A percentile compares a stretch with the other conserved stretches of the same genome.
phyloP scores from a whole-genome alignment of 495 filamentous ascomycete species.

The Podospora sp. region DNA sequence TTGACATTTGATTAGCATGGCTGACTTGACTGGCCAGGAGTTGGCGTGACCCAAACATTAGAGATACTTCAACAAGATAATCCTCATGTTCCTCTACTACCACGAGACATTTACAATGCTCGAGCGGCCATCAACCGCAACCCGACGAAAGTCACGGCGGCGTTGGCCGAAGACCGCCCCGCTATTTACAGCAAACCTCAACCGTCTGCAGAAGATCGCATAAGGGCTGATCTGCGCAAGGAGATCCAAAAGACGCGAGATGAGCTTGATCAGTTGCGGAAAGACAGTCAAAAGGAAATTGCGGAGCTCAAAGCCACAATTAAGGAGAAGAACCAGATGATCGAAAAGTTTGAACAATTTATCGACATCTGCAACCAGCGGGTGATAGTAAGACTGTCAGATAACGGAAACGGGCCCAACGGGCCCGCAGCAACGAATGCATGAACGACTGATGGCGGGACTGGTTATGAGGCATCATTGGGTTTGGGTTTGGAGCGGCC shows the following conservation, averaged over 20 bases:
- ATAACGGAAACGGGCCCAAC: neutral
- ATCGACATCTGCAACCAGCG: conserved; percentile 62
- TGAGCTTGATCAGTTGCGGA: conserved; percentile 50
- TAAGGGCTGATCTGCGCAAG: conserved; percentile 54
- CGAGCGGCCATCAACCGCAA: conserved; percentile 60
- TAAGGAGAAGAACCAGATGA: conserved; percentile 55
- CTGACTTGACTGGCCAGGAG: conserved; percentile 40
- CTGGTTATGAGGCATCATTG: conserved; percentile 9
- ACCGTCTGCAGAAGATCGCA: conserved; percentile 57
- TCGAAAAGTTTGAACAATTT: conserved; percentile 61
- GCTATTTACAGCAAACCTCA: conserved; percentile 60
- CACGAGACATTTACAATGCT: conserved; percentile 61
- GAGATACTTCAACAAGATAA: conserved; percentile 59
- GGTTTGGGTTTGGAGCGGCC: neutral
- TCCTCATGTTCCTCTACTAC: conserved; percentile 55
- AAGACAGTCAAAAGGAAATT: conserved; percentile 52
- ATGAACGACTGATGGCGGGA: conserved; percentile 6
- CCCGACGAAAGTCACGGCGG: conserved; percentile 55
- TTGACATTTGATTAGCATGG: neutral
- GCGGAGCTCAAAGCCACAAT: conserved; percentile 52
- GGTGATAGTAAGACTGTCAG: conserved; percentile 51
- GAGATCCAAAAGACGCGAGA: conserved; percentile 53
- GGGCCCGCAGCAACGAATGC: conserved; percentile 2
- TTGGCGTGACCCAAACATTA: conserved; percentile 57
- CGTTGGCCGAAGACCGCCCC: conserved; percentile 53